Percentiles rank a stretch among this genome's conserved stretches.
These are phyloP conservation scores for Pezicula radicicola DNA, from an alignment of 2,329 filamentous ascomycete genomes.

Conservation along the genomic window DNA sequence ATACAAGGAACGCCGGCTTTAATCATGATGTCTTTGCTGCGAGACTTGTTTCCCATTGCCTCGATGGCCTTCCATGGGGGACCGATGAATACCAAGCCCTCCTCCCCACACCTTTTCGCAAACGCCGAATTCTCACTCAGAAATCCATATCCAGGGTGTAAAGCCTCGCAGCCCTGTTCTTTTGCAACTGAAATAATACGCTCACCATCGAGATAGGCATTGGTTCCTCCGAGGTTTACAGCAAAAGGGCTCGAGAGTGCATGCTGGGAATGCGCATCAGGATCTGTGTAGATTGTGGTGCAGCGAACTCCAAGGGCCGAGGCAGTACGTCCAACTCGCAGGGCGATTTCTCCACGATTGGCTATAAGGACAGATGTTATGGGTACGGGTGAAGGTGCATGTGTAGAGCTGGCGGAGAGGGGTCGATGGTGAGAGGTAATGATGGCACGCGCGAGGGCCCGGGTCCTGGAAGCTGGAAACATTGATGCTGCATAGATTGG, in stretches of 20 bases:
- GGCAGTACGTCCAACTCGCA: slow-evolving; percentile 88
- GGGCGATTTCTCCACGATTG: slow-evolving; percentile 93
- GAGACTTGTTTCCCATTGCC: slow-evolving; percentile 91
- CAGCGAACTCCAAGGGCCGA: slow-evolving; percentile 85
- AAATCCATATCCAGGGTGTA: slow-evolving; percentile 96
- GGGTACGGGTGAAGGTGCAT: slow-evolving; percentile 33
- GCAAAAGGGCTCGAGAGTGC: slow-evolving; percentile 80
- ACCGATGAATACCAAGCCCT: slow-evolving; percentile 91
- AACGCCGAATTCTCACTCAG: slow-evolving; percentile 92
- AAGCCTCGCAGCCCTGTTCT: slow-evolving; percentile 79
- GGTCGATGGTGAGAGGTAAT: slow-evolving; percentile 14
- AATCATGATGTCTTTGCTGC: slow-evolving; percentile 96
- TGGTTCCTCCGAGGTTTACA: slow-evolving; percentile 77
- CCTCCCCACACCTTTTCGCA: slow-evolving; percentile 81
- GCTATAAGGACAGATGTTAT: slow-evolving; percentile 87
- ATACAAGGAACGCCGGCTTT: slow-evolving; percentile 94
- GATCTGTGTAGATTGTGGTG: slow-evolving; percentile 92
- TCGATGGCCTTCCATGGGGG: slow-evolving; percentile 78
- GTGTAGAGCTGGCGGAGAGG: slow-evolving; percentile 10
- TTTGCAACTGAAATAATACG: slow-evolving; percentile 88
- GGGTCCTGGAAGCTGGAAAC: slow-evolving; percentile 23
- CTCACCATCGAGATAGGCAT: slow-evolving; percentile 89
- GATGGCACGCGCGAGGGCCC: slow-evolving; percentile 23
- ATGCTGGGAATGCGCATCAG: slow-evolving; percentile 84
- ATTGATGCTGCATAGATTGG: slow-evolving; percentile 11